phyloP scores from a whole-genome alignment of 108 stramenopile genomes.

The Skeletonema costatum region DNA sequence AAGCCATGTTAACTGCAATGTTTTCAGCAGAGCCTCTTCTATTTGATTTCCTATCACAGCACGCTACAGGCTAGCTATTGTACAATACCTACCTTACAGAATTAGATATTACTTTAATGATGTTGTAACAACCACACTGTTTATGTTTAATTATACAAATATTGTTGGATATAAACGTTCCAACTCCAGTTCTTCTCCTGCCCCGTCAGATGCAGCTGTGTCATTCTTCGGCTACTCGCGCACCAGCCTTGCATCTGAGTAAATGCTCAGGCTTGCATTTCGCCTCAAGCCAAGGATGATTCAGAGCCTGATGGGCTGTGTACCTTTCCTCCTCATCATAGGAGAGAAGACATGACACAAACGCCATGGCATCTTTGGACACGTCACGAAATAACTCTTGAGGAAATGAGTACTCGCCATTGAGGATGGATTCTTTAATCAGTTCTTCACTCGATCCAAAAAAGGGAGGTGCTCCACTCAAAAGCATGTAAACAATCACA shows the following conservation, averaged over 20 bases:
- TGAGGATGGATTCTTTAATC: conserved; percentile 89
- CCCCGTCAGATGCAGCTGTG: no score
- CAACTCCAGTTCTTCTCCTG: no score
- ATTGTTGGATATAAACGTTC: no score
- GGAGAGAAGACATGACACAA: conserved; percentile 82
- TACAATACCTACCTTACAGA: no score
- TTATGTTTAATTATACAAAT: no score
- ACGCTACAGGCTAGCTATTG: no score
- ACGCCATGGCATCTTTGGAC: conserved; percentile 89
- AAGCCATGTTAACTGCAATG: no score
- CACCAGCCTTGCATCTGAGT: conserved; percentile 71
- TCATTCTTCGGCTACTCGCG: conserved; percentile 4
- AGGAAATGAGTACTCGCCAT: conserved; percentile 88
- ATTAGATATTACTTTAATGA: no score
- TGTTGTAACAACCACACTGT: no score
- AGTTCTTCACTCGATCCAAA: conserved; percentile 89
- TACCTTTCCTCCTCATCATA: conserved; percentile 87
- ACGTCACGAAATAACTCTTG: conserved; percentile 89
- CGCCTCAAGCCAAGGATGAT: conserved; percentile 84
- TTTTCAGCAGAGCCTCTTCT: no score
- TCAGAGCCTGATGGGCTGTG: conserved; percentile 89
- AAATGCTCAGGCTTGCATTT: conserved; percentile 77
- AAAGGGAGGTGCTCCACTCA: conserved; percentile 90
- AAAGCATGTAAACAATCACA: conserved; percentile 92
- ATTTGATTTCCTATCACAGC: no score